phyloP scores from a whole-genome alignment of 371 early-diverging fungal genomes.

The Rhizopus sp. region DNA sequence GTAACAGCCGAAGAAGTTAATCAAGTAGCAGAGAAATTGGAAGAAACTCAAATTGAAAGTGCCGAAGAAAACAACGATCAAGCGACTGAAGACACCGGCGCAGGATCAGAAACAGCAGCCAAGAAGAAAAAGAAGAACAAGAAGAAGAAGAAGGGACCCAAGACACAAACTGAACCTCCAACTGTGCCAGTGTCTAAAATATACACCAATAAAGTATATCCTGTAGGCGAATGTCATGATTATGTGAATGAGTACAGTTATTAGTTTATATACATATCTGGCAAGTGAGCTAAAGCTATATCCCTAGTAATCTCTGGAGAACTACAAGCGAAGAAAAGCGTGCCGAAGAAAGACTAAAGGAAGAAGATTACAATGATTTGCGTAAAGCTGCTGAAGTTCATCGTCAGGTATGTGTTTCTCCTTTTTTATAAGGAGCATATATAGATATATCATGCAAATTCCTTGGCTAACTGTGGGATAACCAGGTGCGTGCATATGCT shows the following conservation, averaged over 20 bases:
- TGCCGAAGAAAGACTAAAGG: slow-evolving; percentile 62
- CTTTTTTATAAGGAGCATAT: not conserved
- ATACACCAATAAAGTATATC: slow-evolving; percentile 67
- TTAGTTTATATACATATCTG: not conserved
- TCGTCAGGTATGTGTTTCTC: slow-evolving; percentile 55
- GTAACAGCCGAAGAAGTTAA: slow-evolving; percentile 18
- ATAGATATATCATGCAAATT: not conserved
- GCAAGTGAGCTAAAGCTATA: no score
- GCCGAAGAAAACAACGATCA: slow-evolving; percentile 2
- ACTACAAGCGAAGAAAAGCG: slow-evolving; percentile 84
- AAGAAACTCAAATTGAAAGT: slow-evolving; percentile 20
- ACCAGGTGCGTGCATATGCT: slow-evolving; percentile 80
- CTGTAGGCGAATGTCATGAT: slow-evolving; percentile 72
- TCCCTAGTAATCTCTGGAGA: slow-evolving; percentile 68
- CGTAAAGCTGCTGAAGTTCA: slow-evolving; percentile 94
- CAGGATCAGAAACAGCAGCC: slow-evolving; percentile 12
- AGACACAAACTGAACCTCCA: slow-evolving; percentile 73
- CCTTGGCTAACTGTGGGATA: not conserved
- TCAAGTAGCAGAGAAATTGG: slow-evolving; percentile 13
- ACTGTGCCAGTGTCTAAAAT: slow-evolving; percentile 80
- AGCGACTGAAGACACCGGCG: slow-evolving; percentile 8
- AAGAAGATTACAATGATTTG: slow-evolving; percentile 78
- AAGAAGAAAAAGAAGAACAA: slow-evolving; percentile 66
- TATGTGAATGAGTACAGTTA: slow-evolving; percentile 73
- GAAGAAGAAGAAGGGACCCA: slow-evolving; percentile 66